phyloP scores from a whole-genome alignment of 345 rosid genomes.

The Toxicodendron radicans region DNA sequence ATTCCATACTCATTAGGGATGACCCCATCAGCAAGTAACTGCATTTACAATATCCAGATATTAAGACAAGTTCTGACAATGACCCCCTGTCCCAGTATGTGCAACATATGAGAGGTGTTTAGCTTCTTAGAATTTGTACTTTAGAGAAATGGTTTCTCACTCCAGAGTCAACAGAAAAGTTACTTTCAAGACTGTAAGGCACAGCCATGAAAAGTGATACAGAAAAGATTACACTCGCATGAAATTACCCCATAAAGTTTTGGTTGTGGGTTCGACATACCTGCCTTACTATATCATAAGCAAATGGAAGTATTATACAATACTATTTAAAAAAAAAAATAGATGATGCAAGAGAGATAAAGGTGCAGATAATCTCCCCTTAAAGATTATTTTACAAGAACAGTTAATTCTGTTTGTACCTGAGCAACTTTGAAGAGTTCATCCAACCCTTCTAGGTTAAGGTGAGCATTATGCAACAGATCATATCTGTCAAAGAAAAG shows the following conservation, averaged over 20 bases:
- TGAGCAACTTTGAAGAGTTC: conserved; percentile 94
- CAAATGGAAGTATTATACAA: background rate
- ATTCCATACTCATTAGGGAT: conserved; percentile 98
- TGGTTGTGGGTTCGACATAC: background rate
- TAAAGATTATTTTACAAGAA: background rate
- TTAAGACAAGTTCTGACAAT: conserved; percentile 4
- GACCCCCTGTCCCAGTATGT: conserved; percentile 12
- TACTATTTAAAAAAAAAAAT: background rate
- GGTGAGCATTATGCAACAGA: conserved; percentile 96
- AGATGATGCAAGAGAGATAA: background rate
- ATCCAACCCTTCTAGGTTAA: conserved; percentile 75
- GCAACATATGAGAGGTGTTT: background rate
- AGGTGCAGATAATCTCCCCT: background rate
- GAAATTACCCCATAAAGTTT: background rate
- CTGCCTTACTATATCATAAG: background rate
- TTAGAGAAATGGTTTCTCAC: background rate
- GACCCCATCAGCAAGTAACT: conserved; percentile 98
- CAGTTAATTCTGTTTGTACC: conserved; percentile 40
- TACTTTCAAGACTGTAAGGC: background rate
- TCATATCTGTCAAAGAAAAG: conserved; percentile 62
- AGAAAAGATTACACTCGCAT: background rate
- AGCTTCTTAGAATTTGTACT: background rate
- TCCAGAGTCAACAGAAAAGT: background rate
- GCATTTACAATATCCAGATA: conserved; percentile 38
- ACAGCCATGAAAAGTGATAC: background rate